phyloP scores from a whole-genome alignment of 495 filamentous ascomycete genomes.

The Penicillium coffeae region DNA sequence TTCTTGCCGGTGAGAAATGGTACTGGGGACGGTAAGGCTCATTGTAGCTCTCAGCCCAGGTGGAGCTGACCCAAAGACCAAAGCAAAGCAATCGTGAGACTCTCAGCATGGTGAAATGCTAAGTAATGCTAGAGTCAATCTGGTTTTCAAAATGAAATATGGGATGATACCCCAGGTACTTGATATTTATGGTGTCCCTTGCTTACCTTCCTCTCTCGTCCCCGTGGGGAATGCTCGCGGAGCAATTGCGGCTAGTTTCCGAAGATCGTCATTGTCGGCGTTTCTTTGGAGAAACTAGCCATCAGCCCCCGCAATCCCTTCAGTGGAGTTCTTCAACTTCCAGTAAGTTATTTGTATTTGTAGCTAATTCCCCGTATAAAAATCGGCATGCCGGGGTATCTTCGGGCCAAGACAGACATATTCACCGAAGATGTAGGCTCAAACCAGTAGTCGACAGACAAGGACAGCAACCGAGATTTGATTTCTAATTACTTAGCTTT shows the following conservation, averaged over 20 bases:
- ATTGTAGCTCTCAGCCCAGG: slow-evolving; percentile 27
- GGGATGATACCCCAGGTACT: background rate
- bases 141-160: no score
- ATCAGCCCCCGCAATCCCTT: background rate
- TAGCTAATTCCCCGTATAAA: no score
- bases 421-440: no score
- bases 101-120: no score
- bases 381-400: no score
- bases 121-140: no score
- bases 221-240: slow-evolving; percentile 6
- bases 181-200: background rate
- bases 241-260: background rate
- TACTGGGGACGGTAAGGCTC: slow-evolving; percentile 42
- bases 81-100: background rate
- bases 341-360: no score
- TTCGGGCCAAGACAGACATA: no score
- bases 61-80: background rate
- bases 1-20: slow-evolving; percentile 50
- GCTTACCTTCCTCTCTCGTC: slow-evolving; percentile 1
- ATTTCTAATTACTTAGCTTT: no score
- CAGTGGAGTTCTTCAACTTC: background rate
- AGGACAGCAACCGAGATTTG: no score
- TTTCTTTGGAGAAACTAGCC: slow-evolving; percentile 7
- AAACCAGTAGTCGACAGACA: no score
- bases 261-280: background rate